Evolutionary conservation across 306 rosid species (phyloP).

Genomic region (Castanea crenata): DNA sequence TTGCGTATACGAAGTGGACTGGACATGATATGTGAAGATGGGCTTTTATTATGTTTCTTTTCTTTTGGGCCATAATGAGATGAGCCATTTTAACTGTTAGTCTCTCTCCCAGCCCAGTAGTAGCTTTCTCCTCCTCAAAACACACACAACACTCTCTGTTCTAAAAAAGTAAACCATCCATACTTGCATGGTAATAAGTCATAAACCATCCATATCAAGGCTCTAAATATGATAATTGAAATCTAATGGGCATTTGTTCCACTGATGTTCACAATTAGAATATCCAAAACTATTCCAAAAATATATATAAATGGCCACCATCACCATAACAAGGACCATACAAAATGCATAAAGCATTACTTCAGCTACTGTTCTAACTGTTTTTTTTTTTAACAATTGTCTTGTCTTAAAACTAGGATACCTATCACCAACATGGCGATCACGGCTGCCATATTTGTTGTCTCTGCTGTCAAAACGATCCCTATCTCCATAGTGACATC

Average conservation of each 20-base stretch:
- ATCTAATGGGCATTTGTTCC: neutral
- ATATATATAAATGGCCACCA: neutral
- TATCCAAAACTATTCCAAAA: neutral
- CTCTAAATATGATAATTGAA: neutral
- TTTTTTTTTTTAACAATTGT: neutral
- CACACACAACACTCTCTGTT: no score
- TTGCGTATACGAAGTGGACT: no score
- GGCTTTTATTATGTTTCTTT: no score
- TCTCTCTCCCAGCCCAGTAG: no score
- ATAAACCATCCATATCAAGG: neutral
- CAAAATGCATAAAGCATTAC: constrained; percentile 5
- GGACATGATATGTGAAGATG: no score
- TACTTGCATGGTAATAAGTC: constrained; percentile 44
- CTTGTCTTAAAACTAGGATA: constrained; percentile 14
- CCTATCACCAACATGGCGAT: constrained; percentile 82
- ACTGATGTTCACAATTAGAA: neutral
- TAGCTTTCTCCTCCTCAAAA: no score
- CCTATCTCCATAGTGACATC: constrained; percentile 79
- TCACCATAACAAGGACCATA: neutral
- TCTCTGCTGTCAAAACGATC: constrained; percentile 80
- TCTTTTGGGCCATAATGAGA: no score
- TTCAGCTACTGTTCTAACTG: constrained; percentile 8
- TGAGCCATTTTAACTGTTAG: no score
- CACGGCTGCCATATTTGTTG: constrained; percentile 77
- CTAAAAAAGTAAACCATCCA: neutral